Conservation (phyloP, 768 basidiomycete species). For the Xerocomus spinulosus region DNA sequence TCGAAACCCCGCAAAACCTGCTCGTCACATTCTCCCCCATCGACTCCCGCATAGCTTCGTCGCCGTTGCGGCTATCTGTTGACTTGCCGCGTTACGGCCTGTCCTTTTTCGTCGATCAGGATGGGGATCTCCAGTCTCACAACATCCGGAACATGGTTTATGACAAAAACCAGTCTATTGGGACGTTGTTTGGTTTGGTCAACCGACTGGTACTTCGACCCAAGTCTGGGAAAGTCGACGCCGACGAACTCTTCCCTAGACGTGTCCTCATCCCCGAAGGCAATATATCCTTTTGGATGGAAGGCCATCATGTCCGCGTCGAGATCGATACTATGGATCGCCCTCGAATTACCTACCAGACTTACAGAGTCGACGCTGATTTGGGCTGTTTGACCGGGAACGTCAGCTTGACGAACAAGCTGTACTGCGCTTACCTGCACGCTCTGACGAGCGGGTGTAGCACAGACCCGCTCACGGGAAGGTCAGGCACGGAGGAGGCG, state of each 20-base stretch:
- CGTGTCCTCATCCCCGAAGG: constrained; percentile 41
- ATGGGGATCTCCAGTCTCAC: constrained; percentile 34
- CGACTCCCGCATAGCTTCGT: not conserved
- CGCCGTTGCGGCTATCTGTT: constrained; percentile 20
- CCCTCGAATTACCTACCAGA: constrained; percentile 15
- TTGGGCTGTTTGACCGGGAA: constrained; percentile 27
- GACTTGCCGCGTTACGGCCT: constrained; percentile 39
- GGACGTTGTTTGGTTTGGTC: constrained; percentile 42
- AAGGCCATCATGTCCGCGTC: constrained; percentile 17
- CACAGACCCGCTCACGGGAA: constrained; percentile 39
- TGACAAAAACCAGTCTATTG: constrained; percentile 38
- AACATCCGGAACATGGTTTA: constrained; percentile 41
- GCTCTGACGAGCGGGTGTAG: constrained; percentile 39
- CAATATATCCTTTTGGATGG: constrained; percentile 6
- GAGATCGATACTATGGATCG: constrained; percentile 4
- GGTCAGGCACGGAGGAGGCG: constrained; percentile 42
- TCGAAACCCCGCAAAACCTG: constrained; percentile 24
- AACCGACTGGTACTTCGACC: constrained; percentile 39
- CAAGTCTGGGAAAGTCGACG: not conserved
- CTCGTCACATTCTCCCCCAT: constrained; percentile 11
- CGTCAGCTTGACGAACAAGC: constrained; percentile 22
- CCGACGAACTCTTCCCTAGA: constrained; percentile 8
- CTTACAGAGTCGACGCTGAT: constrained; percentile 28
- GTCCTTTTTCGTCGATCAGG: constrained; percentile 35
- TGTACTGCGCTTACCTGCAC: constrained; percentile 42